Conservation (phyloP, 208 protist species). For the Crithidia bombi region DNA sequence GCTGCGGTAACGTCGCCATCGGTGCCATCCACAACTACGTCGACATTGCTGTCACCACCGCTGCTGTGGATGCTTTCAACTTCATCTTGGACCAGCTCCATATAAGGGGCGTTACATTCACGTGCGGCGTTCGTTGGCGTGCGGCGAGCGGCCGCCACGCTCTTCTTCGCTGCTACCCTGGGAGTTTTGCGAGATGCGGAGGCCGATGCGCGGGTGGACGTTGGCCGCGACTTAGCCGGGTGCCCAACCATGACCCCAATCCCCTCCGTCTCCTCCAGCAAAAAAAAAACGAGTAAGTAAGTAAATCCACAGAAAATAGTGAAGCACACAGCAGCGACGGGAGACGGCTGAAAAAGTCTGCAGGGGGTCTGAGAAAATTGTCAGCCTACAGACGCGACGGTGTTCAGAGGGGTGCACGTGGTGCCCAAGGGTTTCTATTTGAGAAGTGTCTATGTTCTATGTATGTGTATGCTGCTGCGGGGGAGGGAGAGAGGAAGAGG, state of each 20-base stretch:
- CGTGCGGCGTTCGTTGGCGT: not conserved
- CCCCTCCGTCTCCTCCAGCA: too few relatives aligned
- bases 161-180: not conserved
- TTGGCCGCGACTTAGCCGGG: slow-evolving; percentile 4
- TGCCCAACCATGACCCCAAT: slow-evolving; percentile 16
- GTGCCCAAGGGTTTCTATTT: too few relatives aligned
- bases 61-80: not conserved
- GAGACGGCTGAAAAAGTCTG: too few relatives aligned
- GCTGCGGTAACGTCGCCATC: not conserved
- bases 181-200: not conserved
- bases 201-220: slow-evolving; percentile 1
- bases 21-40: not conserved
- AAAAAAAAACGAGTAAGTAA: slow-evolving; percentile 11
- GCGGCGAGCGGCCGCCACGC: not conserved
- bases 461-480: too few relatives aligned
- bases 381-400: too few relatives aligned
- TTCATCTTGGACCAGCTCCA: not conserved
- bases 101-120: not conserved
- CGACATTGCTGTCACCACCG: not conserved
- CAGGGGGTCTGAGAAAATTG: too few relatives aligned
- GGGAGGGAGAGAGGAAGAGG: too few relatives aligned
- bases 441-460: too few relatives aligned
- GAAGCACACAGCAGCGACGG: too few relatives aligned
- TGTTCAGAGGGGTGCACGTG: too few relatives aligned
- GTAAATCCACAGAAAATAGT: not conserved